phyloP scores from a whole-genome alignment of 129 eudicot genomes.

The Deinandra increscens region DNA sequence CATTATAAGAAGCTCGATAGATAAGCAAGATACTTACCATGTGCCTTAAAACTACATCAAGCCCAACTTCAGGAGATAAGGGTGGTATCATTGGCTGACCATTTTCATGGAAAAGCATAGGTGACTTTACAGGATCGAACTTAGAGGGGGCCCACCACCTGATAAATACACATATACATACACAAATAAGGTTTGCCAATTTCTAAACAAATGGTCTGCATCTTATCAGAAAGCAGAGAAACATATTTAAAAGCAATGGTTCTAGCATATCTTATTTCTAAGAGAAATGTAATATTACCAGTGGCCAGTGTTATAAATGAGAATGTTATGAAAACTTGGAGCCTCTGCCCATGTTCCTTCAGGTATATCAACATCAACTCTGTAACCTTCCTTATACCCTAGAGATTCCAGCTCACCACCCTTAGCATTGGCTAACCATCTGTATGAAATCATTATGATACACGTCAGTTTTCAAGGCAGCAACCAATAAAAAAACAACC shows the following conservation, averaged over 20 bases:
- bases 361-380: slow-evolving; percentile 90
- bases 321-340: slow-evolving; percentile 76
- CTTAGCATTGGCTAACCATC: slow-evolving; percentile 71
- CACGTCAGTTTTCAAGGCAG: slow-evolving; percentile 13
- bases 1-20: not conserved
- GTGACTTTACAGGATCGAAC: slow-evolving; percentile 88
- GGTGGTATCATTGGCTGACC: slow-evolving; percentile 78
- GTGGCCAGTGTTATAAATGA: slow-evolving; percentile 92
- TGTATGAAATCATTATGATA: slow-evolving; percentile 21
- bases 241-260: not conserved
- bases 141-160: slow-evolving; percentile 99
- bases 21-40: slow-evolving; percentile 53
- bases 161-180: slow-evolving; percentile 14
- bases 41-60: slow-evolving; percentile 71
- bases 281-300: slow-evolving; percentile 48
- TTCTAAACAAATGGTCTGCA: slow-evolving; percentile 1
- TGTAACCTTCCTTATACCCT: slow-evolving; percentile 91
- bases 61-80: slow-evolving; percentile 74
- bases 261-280: not conserved
- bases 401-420: slow-evolving; percentile 86
- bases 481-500: not conserved
- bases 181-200: slow-evolving; percentile 2
- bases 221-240: slow-evolving; percentile 14
- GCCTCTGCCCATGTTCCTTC: slow-evolving; percentile 92
- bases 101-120: slow-evolving; percentile 89